These are phyloP conservation scores for Nymphaea colorata DNA, from an alignment of 164 flowering plant species.

Conservation along the genomic window DNA sequence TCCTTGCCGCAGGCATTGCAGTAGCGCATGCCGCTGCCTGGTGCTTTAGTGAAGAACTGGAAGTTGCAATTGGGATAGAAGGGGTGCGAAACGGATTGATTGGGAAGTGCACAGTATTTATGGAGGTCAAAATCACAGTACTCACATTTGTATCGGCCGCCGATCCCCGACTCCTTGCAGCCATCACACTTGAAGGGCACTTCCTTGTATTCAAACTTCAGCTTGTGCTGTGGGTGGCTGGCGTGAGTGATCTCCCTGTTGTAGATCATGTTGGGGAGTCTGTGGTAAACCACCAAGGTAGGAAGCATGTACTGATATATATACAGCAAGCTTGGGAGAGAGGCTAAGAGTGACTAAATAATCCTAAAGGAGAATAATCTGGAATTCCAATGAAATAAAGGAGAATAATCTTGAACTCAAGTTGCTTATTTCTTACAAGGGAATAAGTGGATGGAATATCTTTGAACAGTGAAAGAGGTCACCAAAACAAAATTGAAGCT, in stretches of 20 bases:
- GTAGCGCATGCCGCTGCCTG: slow-evolving; percentile 22
- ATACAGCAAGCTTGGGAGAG: not conserved
- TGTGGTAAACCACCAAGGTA: not conserved
- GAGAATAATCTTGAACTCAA: not conserved
- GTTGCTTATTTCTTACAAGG: not conserved
- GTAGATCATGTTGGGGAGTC: not conserved
- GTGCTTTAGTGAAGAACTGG: slow-evolving; percentile 24
- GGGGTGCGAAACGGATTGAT: slow-evolving; percentile 25
- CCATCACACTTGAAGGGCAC: slow-evolving; percentile 56
- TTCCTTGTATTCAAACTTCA: slow-evolving; percentile 44
- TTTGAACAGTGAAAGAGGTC: not conserved
- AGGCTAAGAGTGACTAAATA: not conserved
- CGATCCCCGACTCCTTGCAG: slow-evolving; percentile 60
- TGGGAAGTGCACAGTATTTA: slow-evolving; percentile 34
- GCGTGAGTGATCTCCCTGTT: slow-evolving; percentile 37
- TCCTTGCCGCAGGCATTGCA: slow-evolving; percentile 46
- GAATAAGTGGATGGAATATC: not conserved
- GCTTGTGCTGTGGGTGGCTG: slow-evolving; percentile 40
- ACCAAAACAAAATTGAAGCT: not conserved
- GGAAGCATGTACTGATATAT: not conserved
- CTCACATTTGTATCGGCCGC: slow-evolving; percentile 36
- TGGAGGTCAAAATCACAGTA: slow-evolving; percentile 45
- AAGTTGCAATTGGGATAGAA: slow-evolving; percentile 46
- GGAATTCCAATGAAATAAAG: not conserved
- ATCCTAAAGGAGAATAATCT: not conserved